Evolutionary conservation across 495 filamentous ascomycete species (phyloP).

Genomic region (Mytilinidion resinicola): DNA sequence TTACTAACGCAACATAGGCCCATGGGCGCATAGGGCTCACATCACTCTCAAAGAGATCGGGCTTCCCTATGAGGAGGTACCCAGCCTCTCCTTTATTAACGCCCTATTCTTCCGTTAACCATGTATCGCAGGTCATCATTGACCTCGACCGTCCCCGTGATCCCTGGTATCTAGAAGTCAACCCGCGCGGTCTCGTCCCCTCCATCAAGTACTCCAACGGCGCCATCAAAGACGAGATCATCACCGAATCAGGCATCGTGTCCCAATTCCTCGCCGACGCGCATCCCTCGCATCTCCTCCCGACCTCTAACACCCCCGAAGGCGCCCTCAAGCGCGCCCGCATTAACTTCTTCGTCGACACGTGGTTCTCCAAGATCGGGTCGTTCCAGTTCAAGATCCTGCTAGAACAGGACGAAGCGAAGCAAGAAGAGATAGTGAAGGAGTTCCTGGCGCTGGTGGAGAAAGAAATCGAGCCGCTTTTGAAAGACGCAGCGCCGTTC

Average conservation of each 20-base stretch:
- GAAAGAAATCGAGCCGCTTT: conserved; percentile 70
- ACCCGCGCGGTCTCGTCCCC: conserved; percentile 80
- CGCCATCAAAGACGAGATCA: conserved; percentile 46
- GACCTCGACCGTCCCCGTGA: conserved; percentile 67
- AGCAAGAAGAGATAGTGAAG: conserved; percentile 39
- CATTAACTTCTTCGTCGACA: conserved; percentile 70
- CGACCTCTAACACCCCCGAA: conserved; percentile 35
- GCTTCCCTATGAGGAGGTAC: conserved; percentile 60
- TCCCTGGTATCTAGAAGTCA: conserved; percentile 78
- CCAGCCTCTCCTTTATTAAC: too few relatives aligned
- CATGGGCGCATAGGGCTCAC: conserved; percentile 77
- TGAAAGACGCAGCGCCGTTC: conserved; percentile 63
- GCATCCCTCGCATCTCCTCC: conserved; percentile 51
- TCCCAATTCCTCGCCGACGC: conserved; percentile 64
- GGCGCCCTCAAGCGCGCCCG: conserved; percentile 57
- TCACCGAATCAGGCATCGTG: conserved; percentile 71
- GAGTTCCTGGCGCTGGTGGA: conserved; percentile 49
- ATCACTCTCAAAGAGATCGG: conserved; percentile 68
- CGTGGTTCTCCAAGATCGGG: conserved; percentile 60
- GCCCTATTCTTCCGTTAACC: too few relatives aligned
- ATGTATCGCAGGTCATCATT: conserved; percentile 51
- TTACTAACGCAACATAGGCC: conserved; percentile 28
- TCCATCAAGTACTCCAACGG: conserved; percentile 58
- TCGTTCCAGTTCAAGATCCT: conserved; percentile 42
- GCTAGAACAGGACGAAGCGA: conserved; percentile 33